A percentile compares a stretch with the other conserved stretches of the same genome.
phyloP scores from a whole-genome alignment of 805 yeast species.

The Candida incommunis region DNA sequence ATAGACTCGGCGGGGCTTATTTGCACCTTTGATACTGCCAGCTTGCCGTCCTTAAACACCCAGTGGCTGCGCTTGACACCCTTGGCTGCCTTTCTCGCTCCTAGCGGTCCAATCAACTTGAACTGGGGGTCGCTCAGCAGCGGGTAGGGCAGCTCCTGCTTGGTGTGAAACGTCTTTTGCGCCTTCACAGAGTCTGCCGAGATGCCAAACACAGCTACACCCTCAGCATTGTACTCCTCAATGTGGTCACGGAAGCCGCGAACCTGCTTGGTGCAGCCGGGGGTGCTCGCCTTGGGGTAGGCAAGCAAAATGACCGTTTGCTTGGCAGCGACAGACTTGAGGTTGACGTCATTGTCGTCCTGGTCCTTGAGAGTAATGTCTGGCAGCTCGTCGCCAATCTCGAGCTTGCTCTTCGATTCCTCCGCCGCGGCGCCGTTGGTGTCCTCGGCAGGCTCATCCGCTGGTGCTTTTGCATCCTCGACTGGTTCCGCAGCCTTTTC shows the following conservation, averaged over 20 bases:
- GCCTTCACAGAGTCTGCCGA: conserved; percentile 72
- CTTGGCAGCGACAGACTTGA: conserved; percentile 27
- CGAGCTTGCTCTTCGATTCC: conserved; percentile 12
- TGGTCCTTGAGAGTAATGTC: conserved; percentile 51
- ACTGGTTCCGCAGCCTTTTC: conserved; percentile 3
- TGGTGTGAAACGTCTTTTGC: conserved; percentile 60
- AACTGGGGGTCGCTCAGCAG: conserved; percentile 65
- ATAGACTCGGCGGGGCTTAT: background rate
- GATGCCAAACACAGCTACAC: conserved; percentile 60
- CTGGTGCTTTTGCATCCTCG: conserved; percentile 5
- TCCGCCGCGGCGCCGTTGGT: conserved; percentile 6
- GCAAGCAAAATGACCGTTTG: conserved; percentile 40
- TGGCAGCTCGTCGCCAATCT: conserved; percentile 55
- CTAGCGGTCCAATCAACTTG: conserved; percentile 55
- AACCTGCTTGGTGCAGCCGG: conserved; percentile 94
- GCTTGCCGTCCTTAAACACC: conserved; percentile 66
- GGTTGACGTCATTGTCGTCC: conserved; percentile 45
- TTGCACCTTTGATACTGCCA: background rate
- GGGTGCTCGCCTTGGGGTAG: conserved; percentile 87
- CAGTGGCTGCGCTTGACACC: conserved; percentile 87
- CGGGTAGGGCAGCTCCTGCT: conserved; percentile 59
- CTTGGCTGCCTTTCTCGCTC: conserved; percentile 67
- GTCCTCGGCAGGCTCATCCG: conserved; percentile 4
- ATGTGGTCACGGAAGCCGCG: conserved; percentile 68
- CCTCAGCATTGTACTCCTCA: conserved; percentile 28